phyloP scores from a whole-genome alignment of 208 protist species.

The Leishmania major region DNA sequence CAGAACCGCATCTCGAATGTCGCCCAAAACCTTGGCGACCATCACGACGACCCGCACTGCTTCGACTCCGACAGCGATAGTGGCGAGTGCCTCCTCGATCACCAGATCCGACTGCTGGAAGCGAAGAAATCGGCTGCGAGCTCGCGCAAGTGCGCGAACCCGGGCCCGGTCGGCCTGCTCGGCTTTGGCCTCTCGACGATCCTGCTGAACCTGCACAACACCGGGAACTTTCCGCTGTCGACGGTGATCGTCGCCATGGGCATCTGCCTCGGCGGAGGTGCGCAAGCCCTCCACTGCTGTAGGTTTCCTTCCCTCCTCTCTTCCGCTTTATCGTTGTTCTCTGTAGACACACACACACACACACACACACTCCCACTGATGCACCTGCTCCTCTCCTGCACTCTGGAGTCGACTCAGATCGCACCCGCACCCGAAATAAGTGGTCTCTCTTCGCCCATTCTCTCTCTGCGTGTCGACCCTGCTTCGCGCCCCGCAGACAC shows the following conservation, averaged over 20 bases:
- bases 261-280: slow-evolving; percentile 53
- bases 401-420: no score
- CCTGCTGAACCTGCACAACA: slow-evolving; percentile 50
- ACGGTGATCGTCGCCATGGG: slow-evolving; percentile 26
- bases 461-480: no score
- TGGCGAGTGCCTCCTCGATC: slow-evolving; percentile 20
- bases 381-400: no score
- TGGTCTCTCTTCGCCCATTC: no score
- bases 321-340: no score
- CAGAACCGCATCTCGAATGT: slow-evolving; percentile 19
- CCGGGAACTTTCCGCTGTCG: slow-evolving; percentile 37
- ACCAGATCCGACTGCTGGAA: slow-evolving; percentile 29
- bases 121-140: slow-evolving; percentile 14
- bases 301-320: no score
- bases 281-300: slow-evolving; percentile 51
- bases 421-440: no score
- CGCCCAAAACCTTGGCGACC: not conserved
- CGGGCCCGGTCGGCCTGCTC: slow-evolving; percentile 44
- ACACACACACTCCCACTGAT: no score
- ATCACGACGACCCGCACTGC: slow-evolving; percentile 1
- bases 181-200: slow-evolving; percentile 66
- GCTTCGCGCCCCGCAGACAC: no score
- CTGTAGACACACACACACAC: no score
- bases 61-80: slow-evolving; percentile 31
- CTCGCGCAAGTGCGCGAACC: slow-evolving; percentile 31